phyloP scores from a whole-genome alignment of 2,329 filamentous ascomycete species.

The Clonostachys solani region DNA sequence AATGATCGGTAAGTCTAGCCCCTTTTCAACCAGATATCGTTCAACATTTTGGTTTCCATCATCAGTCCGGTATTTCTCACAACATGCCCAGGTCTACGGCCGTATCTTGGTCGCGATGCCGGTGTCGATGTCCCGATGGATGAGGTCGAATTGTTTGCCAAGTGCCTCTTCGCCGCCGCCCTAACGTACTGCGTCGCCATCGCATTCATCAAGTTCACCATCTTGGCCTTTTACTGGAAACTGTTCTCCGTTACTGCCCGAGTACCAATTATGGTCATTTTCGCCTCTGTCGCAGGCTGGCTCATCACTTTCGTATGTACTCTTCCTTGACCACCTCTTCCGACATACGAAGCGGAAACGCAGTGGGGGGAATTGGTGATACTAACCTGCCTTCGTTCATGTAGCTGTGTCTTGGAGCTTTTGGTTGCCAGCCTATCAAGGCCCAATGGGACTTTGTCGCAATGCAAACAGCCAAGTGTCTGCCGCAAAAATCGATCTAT shows the following conservation, averaged over 20 bases:
- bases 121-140: background rate
- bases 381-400: background rate
- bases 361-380: too few relatives aligned
- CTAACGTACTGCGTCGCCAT: background rate
- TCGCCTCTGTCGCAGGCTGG: background rate
- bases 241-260: background rate
- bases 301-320: background rate
- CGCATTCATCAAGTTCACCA: background rate
- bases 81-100: background rate
- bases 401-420: background rate
- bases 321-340: background rate
- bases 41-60: too few relatives aligned
- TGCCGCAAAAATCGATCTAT: conserved; percentile 1
- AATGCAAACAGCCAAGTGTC: background rate
- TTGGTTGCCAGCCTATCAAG: conserved; percentile 1
- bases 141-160: background rate
- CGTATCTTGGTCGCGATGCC: background rate
- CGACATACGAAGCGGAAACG: background rate
- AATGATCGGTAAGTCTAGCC: background rate
- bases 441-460: background rate
- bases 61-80: too few relatives aligned
- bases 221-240: background rate
- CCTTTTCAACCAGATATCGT: too few relatives aligned
- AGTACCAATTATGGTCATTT: background rate
- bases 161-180: background rate